phyloP scores from a whole-genome alignment of 495 filamentous ascomycete species.

The Penicillium egyptiacum region DNA sequence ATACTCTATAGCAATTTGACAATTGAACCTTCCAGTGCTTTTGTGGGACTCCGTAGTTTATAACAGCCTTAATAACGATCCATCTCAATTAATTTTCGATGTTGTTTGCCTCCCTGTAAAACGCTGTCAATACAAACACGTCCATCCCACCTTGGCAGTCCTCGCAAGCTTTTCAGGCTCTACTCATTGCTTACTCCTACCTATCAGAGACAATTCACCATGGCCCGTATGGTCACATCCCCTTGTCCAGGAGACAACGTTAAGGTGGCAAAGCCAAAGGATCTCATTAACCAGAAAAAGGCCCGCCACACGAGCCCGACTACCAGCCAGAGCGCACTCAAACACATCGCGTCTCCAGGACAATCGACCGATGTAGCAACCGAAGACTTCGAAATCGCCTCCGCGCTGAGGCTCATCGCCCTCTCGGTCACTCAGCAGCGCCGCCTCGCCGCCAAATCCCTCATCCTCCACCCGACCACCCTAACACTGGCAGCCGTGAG shows the following conservation, averaged over 20 bases:
- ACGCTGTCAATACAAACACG: not conserved
- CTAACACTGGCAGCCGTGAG: constrained; percentile 38
- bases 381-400: constrained; percentile 23
- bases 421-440: constrained; percentile 65
- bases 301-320: not conserved
- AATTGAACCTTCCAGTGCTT: not conserved
- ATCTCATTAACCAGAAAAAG: not conserved
- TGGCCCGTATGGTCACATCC: not conserved
- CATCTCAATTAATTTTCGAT: not conserved
- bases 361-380: not conserved
- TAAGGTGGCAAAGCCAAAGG: not conserved
- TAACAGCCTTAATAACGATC: not conserved
- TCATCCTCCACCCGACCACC: constrained; percentile 54
- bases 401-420: constrained; percentile 53
- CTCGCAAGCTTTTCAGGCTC: not conserved
- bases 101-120: not conserved
- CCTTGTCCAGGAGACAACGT: not conserved
- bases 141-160: not conserved
- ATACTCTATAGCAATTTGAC: not conserved
- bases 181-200: not conserved
- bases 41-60: not conserved
- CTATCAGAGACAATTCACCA: not conserved
- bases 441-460: constrained; percentile 48
- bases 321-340: not conserved
- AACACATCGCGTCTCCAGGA: not conserved